These are phyloP conservation scores for Sugiyamaella pinicola DNA, from an alignment of 1,139 yeast genomes.

Conservation along the genomic window DNA sequence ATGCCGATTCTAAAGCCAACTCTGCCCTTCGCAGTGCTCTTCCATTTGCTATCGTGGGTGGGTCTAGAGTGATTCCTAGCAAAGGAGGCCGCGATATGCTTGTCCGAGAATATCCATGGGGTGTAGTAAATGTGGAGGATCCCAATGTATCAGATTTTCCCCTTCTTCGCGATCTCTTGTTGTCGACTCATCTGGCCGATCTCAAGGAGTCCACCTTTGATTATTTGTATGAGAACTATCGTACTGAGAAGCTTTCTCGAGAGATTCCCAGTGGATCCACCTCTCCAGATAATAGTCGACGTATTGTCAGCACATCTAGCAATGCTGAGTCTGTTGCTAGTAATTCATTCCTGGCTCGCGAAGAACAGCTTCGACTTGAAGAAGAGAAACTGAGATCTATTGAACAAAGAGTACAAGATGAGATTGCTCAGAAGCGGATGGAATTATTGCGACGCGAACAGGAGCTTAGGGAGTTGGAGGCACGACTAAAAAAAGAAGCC, in stretches of 20 bases:
- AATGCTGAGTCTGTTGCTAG: conserved; percentile 29
- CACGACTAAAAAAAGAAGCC: conserved; percentile 50
- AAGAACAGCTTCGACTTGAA: conserved; percentile 47
- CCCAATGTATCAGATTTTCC: conserved; percentile 79
- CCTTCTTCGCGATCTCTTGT: conserved; percentile 72
- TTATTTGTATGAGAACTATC: conserved; percentile 86
- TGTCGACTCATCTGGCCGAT: conserved; percentile 88
- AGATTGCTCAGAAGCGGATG: conserved; percentile 78
- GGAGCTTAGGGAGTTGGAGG: conserved; percentile 81
- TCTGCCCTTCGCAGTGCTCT: conserved; percentile 69
- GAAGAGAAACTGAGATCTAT: conserved; percentile 46
- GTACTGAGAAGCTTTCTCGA: conserved; percentile 84
- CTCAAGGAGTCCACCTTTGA: conserved; percentile 94
- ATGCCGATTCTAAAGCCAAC: conserved; percentile 60
- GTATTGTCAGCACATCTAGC: conserved; percentile 17
- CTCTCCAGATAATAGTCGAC: conserved; percentile 22
- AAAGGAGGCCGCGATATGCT: conserved; percentile 35
- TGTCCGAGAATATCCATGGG: conserved; percentile 94
- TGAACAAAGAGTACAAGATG: conserved; percentile 83
- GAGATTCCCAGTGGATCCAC: conserved; percentile 26
- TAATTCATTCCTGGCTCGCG: conserved; percentile 40
- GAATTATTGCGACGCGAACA: conserved; percentile 87
- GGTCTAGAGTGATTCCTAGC: conserved; percentile 61
- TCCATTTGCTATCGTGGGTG: conserved; percentile 89
- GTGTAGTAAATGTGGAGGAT: conserved; percentile 83